Evolutionary conservation across 2,329 filamentous ascomycete species (phyloP), one percentile per base, ranked within the genome.

Genomic region (Dactylella cylindrospora): DNA sequence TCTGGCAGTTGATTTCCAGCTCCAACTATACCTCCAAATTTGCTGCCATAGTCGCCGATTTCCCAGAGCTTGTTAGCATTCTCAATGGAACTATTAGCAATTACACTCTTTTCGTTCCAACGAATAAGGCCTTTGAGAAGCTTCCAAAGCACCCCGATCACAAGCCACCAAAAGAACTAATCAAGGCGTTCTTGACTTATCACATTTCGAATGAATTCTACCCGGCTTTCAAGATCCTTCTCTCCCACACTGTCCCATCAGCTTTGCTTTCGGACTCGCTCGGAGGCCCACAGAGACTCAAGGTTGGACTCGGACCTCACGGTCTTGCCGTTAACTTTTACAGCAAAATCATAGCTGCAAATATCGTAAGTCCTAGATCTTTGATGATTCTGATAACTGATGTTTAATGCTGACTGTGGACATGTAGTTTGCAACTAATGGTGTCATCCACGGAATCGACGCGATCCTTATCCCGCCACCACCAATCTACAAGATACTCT

Each of bases 101-200:
- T 72, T 82, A 85, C 70, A 95, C 90, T 0, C 73, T 93, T 44
- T 94, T 95, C 69, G 86, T 87, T 1, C 90, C 90, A 0, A 83
- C 81, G 1, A 82, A 95, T 71, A 75, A 78, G 43, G 89, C 89
- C 0, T 91, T 96, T 68, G 81, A 85, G 57, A 81, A 79, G 73
- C 77, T 83, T 45, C 79, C 79, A 0, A 73, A 79, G 64, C 73
- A 80, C 59, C 75, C 73, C 46, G 52, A 64, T n/a, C 54, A 64
- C 35, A 83, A 88, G 74, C 84, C 84, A 3, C 79, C 79, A 53
- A 84, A 88, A 72, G 84, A 91, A 68, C 74, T 84, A 38, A 71
- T 94, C 64, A 81, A 87, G 74, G 77, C 78, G 47, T 70, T 90
- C 4, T 74, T 95, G 1, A 73, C 79, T 38, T 95, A 96, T 73